These are phyloP conservation scores for Beta macrorhiza DNA, from an alignment of 179 eudicot genomes.

Conservation along the genomic window DNA sequence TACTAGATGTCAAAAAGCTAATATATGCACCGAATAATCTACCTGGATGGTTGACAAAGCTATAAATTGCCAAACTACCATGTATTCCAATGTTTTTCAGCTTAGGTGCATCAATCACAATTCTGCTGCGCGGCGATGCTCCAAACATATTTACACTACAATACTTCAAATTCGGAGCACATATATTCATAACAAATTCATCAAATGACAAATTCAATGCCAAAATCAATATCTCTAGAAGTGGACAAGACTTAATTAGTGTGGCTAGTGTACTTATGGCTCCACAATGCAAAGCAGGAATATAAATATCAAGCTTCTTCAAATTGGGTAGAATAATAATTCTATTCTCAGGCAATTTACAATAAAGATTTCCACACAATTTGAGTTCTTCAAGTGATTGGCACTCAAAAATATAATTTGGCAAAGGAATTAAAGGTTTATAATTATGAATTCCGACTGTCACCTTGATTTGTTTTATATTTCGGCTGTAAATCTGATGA, in stretches of 20 bases:
- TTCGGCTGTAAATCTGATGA: no score
- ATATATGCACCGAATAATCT: background rate
- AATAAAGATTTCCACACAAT: background rate
- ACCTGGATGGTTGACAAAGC: background rate
- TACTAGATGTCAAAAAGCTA: background rate
- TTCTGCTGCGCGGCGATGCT: background rate
- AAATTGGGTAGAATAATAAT: background rate
- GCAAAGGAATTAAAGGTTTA: no score
- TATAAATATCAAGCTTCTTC: background rate
- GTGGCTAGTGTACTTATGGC: background rate
- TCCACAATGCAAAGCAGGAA: background rate
- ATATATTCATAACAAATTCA: background rate
- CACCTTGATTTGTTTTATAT: no score
- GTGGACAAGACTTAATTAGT: background rate
- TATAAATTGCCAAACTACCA: background rate
- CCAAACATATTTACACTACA: no score
- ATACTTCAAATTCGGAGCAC: constrained; percentile 1
- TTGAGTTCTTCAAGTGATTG: background rate
- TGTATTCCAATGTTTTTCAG: background rate
- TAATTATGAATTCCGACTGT: no score
- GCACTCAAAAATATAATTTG: background rate
- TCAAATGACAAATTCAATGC: background rate
- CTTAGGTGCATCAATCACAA: constrained; percentile 6
- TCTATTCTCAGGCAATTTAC: background rate
- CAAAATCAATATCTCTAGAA: background rate